phyloP scores from a whole-genome alignment of 164 flowering plant species.

The Sedum album region DNA sequence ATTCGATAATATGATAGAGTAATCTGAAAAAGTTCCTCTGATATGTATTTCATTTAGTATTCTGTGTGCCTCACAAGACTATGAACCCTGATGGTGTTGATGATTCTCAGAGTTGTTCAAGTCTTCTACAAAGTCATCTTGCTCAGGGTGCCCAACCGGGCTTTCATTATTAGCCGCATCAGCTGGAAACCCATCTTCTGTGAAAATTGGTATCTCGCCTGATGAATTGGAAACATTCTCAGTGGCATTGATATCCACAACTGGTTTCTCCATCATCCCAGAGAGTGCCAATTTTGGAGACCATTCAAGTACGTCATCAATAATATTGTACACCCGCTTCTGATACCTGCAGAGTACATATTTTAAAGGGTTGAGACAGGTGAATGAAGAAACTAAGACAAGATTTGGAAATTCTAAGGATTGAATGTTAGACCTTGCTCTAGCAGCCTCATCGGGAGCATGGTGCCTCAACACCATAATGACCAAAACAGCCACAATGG shows the following conservation, averaged over 20 bases:
- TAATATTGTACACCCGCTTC: slow-evolving; percentile 82
- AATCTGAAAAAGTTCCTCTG: background rate
- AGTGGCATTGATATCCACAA: slow-evolving; percentile 34
- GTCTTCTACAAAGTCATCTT: background rate
- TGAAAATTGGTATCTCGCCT: slow-evolving; percentile 8
- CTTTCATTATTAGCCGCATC: background rate
- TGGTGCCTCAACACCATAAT: slow-evolving; percentile 77
- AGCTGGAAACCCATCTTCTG: background rate
- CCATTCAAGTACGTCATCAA: slow-evolving; percentile 97
- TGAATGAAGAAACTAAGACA: background rate
- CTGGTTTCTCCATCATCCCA: slow-evolving; percentile 79
- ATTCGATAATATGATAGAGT: background rate
- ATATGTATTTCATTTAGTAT: background rate
- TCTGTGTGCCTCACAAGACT: background rate
- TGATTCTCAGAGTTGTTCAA: background rate
- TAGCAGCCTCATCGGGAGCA: slow-evolving; percentile 98
- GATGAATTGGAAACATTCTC: slow-evolving; percentile 20
- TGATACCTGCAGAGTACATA: slow-evolving; percentile 62
- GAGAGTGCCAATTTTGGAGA: slow-evolving; percentile 79
- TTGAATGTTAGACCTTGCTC: slow-evolving; percentile 65
- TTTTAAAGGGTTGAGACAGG: background rate
- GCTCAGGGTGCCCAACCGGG: background rate
- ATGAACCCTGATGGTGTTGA: background rate
- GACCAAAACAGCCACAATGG: slow-evolving; percentile 50
- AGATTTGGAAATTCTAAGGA: background rate